Conservation (phyloP, 1,284 basidiomycete genomes). For the Cerrena zonata region DNA sequence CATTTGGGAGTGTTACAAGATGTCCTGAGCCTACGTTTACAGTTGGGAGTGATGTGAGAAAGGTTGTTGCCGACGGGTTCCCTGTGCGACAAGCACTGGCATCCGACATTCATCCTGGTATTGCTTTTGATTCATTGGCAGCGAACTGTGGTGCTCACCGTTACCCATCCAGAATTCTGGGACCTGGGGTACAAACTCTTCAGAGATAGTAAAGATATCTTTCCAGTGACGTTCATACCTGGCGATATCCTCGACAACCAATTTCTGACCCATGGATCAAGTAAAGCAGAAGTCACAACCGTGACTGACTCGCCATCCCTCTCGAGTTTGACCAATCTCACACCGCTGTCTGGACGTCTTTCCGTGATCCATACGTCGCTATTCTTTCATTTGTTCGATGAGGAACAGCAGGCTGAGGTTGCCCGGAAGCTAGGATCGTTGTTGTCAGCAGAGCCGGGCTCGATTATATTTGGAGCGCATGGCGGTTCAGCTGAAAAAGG, state of each 20-base stretch:
- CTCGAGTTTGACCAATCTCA: constrained; percentile 32
- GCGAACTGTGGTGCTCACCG: no score
- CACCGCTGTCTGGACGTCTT: constrained; percentile 38
- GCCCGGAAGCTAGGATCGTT: constrained; percentile 36
- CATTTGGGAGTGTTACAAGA: neutral
- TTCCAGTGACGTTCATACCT: constrained; percentile 40
- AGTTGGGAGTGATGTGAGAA: constrained; percentile 43
- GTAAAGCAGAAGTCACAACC: constrained; percentile 22
- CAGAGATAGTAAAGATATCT: constrained; percentile 30
- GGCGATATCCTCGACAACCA: constrained; percentile 40
- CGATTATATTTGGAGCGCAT: constrained; percentile 34
- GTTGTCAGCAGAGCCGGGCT: constrained; percentile 33
- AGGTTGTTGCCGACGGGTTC: constrained; percentile 37
- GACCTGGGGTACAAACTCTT: constrained; percentile 31
- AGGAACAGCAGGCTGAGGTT: constrained; percentile 37
- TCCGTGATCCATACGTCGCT: constrained; percentile 43
- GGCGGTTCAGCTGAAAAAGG: constrained; percentile 21
- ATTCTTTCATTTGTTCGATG: constrained; percentile 49
- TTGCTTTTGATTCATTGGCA: no score
- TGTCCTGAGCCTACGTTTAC: neutral
- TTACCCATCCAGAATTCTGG: constrained; percentile 31
- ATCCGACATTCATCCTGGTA: constrained; percentile 30
- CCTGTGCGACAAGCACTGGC: constrained; percentile 30
- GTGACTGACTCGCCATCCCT: constrained; percentile 27
- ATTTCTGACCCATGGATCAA: constrained; percentile 27